A percentile compares a stretch with the other conserved stretches of the same genome.
These are phyloP conservation scores for Inga laurina DNA, from an alignment of 306 rosid species.

Conservation along the genomic window DNA sequence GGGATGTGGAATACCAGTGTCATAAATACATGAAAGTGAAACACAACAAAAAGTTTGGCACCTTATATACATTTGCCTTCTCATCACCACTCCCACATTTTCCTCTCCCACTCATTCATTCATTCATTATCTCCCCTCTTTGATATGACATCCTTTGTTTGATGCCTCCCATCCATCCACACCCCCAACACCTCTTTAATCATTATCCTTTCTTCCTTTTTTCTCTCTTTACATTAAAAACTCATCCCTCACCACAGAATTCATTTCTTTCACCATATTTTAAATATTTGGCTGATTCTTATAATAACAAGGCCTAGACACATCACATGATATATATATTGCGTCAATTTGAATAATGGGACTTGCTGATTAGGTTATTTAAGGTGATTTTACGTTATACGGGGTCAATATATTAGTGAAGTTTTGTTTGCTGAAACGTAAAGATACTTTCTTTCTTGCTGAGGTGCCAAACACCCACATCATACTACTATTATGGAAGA, in stretches of 20 bases:
- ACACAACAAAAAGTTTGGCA: constrained; percentile 36
- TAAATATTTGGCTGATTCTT: background rate
- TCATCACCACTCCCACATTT: constrained; percentile 13
- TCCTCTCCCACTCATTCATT: background rate
- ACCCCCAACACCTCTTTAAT: background rate
- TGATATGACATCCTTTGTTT: constrained; percentile 42
- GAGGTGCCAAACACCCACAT: too few species aligned
- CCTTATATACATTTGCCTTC: background rate
- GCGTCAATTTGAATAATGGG: too few species aligned
- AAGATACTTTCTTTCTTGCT: too few species aligned
- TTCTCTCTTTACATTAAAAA: too few species aligned
- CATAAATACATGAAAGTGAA: constrained; percentile 40
- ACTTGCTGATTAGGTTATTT: too few species aligned
- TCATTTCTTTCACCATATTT: too few species aligned
- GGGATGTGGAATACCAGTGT: constrained; percentile 23
- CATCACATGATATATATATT: too few species aligned
- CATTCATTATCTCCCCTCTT: background rate
- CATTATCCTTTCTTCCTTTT: too few species aligned
- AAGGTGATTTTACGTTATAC: too few species aligned
- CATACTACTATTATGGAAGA: background rate
- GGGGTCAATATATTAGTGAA: too few species aligned
- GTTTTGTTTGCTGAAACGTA: too few species aligned
- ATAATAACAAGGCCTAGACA: background rate
- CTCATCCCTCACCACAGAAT: background rate
- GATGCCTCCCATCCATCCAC: constrained; percentile 24